A percentile compares a stretch with the other conserved stretches of the same genome.
phyloP scores from a whole-genome alignment of 2,329 filamentous ascomycete genomes.

The Coniella vitis region DNA sequence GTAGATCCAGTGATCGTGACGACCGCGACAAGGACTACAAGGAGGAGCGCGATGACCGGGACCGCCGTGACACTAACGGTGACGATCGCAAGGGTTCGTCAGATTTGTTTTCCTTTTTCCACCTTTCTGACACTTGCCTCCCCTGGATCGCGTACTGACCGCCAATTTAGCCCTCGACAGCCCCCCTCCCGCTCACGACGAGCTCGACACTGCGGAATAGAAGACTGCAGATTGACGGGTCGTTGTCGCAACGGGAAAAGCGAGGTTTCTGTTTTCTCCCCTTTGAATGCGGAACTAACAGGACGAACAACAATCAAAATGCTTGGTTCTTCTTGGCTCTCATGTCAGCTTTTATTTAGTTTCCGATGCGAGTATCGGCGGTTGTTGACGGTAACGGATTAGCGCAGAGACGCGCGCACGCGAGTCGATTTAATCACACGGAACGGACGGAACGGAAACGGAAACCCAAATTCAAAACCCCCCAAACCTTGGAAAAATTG shows the following conservation, averaged over 20 bases:
- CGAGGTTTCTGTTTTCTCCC: constrained; percentile 15
- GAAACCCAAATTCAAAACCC: not conserved
- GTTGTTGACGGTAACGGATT: constrained; percentile 11
- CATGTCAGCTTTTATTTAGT: constrained; percentile 12
- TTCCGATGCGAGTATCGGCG: constrained; percentile 14
- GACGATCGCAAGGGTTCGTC: constrained; percentile 81
- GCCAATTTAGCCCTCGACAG: constrained; percentile 54
- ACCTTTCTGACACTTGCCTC: too few species aligned
- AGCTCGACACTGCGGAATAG: constrained; percentile 88
- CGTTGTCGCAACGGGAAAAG: not conserved
- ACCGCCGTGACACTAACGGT: constrained; percentile 74
- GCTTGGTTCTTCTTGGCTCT: constrained; percentile 15
- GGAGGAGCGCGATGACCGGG: constrained; percentile 64
- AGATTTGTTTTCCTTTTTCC: constrained; percentile 15
- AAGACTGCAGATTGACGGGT: constrained; percentile 3
- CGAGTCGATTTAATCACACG: constrained; percentile 6
- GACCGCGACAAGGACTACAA: constrained; percentile 44
- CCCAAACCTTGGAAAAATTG: not conserved
- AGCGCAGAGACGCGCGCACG: constrained; percentile 6
- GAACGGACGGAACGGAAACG: constrained; percentile 7
- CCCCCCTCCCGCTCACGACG: constrained; percentile 79
- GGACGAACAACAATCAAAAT: constrained; percentile 15
- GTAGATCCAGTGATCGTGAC: constrained; percentile 37
- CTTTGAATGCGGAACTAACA: constrained; percentile 16
- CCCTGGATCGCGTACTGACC: constrained; percentile 19